Percentiles rank a stretch among this genome's conserved stretches.
Conservation (phyloP, 805 yeast species). For the Yarrowia phangngaensis region DNA sequence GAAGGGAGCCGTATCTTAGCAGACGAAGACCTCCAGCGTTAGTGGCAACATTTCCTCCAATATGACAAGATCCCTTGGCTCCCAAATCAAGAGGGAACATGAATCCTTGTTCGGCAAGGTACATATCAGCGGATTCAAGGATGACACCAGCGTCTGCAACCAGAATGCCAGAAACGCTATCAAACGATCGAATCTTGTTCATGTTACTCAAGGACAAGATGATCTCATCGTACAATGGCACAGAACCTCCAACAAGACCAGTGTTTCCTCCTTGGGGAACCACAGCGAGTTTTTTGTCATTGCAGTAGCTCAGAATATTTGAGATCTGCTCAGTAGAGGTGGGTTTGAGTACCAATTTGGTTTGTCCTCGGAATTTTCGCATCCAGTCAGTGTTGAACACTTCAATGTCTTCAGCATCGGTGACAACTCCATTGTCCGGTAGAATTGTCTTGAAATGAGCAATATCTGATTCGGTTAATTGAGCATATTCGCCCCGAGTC, state of each 20-base stretch:
- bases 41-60: conserved; percentile 93
- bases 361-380: conserved; percentile 88
- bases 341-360: conserved; percentile 76
- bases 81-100: conserved; percentile 93
- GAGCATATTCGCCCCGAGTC: conserved; percentile 49
- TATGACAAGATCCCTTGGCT: conserved; percentile 94
- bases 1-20: conserved; percentile 84
- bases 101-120: conserved; percentile 72
- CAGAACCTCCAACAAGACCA: conserved; percentile 91
- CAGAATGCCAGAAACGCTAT: conserved; percentile 73
- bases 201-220: conserved; percentile 64
- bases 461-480: conserved; percentile 55
- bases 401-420: conserved; percentile 35
- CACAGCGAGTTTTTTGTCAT: conserved; percentile 69
- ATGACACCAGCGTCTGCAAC: conserved; percentile 90
- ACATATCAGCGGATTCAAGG: conserved; percentile 78
- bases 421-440: conserved; percentile 44
- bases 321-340: conserved; percentile 74
- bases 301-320: conserved; percentile 72
- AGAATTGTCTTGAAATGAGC: conserved; percentile 58
- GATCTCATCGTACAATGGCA: conserved; percentile 88
- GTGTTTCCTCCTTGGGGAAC: conserved; percentile 98
- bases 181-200: conserved; percentile 79
- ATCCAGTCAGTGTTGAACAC: conserved; percentile 88
- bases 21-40: conserved; percentile 94